Evolutionary conservation across 164 flowering plant genomes (phyloP).

Genomic region (Paratinospora sagittata): DNA sequence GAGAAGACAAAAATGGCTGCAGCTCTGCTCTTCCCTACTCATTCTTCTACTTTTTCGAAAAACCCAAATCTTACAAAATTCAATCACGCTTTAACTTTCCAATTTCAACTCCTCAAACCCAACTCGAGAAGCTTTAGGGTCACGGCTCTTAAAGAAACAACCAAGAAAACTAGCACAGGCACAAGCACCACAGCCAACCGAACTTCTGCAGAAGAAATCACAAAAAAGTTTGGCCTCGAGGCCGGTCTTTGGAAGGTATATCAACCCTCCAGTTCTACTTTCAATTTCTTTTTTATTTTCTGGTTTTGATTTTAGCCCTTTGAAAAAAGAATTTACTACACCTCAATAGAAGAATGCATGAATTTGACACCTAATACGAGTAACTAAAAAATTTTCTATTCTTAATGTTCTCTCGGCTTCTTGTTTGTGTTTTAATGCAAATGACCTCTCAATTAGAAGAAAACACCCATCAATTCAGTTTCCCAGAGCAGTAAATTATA

Average conservation of each 20-base stretch:
- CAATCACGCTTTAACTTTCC: conserved; percentile 4
- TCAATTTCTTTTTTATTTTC: not conserved
- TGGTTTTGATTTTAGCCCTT: not conserved
- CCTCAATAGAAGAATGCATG: no score
- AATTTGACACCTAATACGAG: no score
- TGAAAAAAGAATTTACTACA: not conserved
- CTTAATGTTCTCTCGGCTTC: not conserved
- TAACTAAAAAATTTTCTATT: no score
- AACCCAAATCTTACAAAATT: not conserved
- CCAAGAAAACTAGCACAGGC: conserved; percentile 36
- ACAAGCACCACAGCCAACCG: conserved; percentile 25
- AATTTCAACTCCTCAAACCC: conserved; percentile 10
- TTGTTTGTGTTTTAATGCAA: not conserved
- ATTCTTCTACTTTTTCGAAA: conserved; percentile 6
- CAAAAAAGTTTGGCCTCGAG: conserved; percentile 91
- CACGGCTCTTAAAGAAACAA: conserved; percentile 59
- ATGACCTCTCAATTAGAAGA: no score
- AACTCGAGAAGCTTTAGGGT: conserved; percentile 23
- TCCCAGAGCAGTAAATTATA: not conserved
- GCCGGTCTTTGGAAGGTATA: conserved; percentile 95
- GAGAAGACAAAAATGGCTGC: conserved; percentile 17
- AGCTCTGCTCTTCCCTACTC: conserved; percentile 11
- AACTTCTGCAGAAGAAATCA: conserved; percentile 57
- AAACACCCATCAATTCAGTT: not conserved
- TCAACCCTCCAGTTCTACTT: not conserved